phyloP scores from a whole-genome alignment of 495 filamentous ascomycete genomes.

The Amorphotheca resinae region DNA sequence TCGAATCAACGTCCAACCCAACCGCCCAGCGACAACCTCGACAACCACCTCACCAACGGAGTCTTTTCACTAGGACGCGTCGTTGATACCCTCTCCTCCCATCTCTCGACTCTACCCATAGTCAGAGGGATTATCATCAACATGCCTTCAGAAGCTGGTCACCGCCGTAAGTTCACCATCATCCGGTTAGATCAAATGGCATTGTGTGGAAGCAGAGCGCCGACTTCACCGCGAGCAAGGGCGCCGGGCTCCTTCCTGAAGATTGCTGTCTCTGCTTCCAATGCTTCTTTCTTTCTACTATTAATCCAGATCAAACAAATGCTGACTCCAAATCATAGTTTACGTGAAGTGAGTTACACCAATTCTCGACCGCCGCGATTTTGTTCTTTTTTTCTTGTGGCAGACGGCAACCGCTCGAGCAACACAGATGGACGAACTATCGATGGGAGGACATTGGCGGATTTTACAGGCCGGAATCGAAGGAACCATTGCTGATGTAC shows the following conservation, averaged over 20 bases:
- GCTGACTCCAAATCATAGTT: constrained; percentile 44
- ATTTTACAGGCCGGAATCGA: not conserved
- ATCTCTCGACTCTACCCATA: constrained; percentile 15
- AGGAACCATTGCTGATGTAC: constrained; percentile 6
- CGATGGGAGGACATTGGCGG: not conserved
- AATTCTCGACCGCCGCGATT: too few relatives aligned
- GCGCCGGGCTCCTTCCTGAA: not conserved
- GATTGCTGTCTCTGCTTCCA: not conserved
- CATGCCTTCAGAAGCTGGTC: constrained; percentile 74
- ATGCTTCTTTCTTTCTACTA: not conserved
- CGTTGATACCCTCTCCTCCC: constrained; percentile 12
- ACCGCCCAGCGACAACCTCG: constrained; percentile 17
- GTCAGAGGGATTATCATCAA: constrained; percentile 34
- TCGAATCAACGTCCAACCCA: not conserved
- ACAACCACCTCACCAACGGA: constrained; percentile 19
- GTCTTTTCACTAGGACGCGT: constrained; percentile 19
- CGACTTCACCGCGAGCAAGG: not conserved
- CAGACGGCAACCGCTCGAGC: too few relatives aligned
- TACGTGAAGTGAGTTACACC: constrained; percentile 75
- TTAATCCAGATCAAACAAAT: too few relatives aligned
- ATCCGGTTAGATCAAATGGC: constrained; percentile 13
- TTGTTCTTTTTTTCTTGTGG: too few relatives aligned
- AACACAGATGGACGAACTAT: too few relatives aligned
- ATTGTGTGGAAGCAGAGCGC: constrained; percentile 7
- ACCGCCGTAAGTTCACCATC: constrained; percentile 57